These are phyloP conservation scores for Spirogloea muscicola DNA, from an alignment of 139 green algal species.

Conservation along the genomic window DNA sequence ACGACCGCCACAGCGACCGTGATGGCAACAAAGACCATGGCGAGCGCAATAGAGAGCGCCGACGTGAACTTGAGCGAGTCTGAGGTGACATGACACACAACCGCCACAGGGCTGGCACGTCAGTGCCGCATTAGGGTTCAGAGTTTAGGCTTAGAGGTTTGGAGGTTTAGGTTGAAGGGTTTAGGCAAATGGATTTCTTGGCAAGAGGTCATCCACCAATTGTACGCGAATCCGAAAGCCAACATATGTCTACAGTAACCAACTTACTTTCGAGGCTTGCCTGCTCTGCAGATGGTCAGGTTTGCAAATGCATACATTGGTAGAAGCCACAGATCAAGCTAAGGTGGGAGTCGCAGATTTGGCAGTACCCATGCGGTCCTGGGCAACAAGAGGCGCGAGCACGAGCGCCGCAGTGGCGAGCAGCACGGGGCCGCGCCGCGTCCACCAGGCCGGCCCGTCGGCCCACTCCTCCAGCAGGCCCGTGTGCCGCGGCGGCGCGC, in stretches of 20 bases:
- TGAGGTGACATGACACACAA: neutral
- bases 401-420: neutral
- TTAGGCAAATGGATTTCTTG: neutral
- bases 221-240: no score
- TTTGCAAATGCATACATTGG: neutral
- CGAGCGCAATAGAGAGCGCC: conserved; percentile 17
- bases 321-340: neutral
- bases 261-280: no score
- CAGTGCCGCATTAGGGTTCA: neutral
- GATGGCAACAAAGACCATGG: conserved; percentile 31
- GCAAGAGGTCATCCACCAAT: neutral
- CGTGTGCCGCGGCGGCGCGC: conserved; percentile 1
- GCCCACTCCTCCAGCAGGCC: conserved; percentile 32
- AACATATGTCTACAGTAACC: no score
- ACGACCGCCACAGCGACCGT: conserved; percentile 12
- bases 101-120: neutral
- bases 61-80: conserved; percentile 38
- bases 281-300: no score
- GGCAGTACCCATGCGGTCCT: conserved; percentile 13
- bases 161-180: neutral
- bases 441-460: conserved; percentile 21
- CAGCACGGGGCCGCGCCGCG: conserved; percentile 3
- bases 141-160: neutral
- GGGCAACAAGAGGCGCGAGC: conserved; percentile 7
- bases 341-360: neutral